Conservation (phyloP, 2,329 filamentous ascomycete species). For the Diaporthe nobilis region DNA sequence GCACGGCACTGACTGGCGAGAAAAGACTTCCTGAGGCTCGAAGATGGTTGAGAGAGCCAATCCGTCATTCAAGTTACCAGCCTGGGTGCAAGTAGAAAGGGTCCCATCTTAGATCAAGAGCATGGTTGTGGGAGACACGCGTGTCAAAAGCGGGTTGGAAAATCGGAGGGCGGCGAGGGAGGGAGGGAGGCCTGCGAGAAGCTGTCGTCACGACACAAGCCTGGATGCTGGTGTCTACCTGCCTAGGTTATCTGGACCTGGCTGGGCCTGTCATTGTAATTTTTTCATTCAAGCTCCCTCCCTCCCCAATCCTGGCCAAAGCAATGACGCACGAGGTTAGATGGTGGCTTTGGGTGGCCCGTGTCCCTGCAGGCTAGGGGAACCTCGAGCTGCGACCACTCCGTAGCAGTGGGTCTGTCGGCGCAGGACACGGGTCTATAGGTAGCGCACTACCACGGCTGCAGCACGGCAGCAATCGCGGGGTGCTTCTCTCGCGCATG, state of each 20-base stretch:
- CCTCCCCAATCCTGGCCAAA: constrained; percentile 26
- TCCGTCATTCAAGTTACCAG: constrained; percentile 7
- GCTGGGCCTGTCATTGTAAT: constrained; percentile 8
- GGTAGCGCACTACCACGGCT: not conserved
- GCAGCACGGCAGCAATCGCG: constrained; percentile 1
- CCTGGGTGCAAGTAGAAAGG: constrained; percentile 5
- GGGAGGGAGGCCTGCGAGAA: constrained; percentile 36
- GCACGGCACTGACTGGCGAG: constrained; percentile 2
- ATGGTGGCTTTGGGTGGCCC: constrained; percentile 20
- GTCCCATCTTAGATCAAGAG: constrained; percentile 15
- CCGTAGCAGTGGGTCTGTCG: constrained; percentile 17
- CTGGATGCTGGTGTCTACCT: not conserved
- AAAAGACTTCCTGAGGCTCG: not conserved
- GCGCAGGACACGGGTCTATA: not conserved
- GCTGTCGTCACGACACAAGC: constrained; percentile 36
- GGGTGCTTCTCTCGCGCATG: constrained; percentile 16
- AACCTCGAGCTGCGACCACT: constrained; percentile 28
- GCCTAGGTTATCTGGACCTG: constrained; percentile 8
- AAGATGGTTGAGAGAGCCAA: not conserved
- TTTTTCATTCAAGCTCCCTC: constrained; percentile 33
- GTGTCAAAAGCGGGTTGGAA: constrained; percentile 25
- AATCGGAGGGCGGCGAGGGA: constrained; percentile 12
- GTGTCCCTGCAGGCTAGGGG: constrained; percentile 12
- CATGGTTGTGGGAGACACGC: constrained; percentile 9
- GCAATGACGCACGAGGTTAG: constrained; percentile 37